Conservation (phyloP, 106 monocot genomes). For the Apostasia shenzhenica region DNA sequence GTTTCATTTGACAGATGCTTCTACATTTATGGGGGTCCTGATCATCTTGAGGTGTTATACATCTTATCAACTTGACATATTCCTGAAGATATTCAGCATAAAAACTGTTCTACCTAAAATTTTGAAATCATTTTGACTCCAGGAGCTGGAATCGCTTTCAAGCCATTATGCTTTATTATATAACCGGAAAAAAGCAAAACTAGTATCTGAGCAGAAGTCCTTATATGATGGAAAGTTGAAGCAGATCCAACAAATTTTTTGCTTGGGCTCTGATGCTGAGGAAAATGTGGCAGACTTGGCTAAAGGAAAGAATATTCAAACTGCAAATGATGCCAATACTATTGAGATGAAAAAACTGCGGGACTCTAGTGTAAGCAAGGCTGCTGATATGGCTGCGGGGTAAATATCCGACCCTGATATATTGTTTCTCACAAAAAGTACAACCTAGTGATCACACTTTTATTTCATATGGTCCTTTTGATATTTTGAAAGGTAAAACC, state of each 20-base stretch:
- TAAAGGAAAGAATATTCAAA: slow-evolving; percentile 62
- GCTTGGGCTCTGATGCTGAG: slow-evolving; percentile 38
- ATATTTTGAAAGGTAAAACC: too few species aligned
- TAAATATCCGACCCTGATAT: slow-evolving; percentile 11
- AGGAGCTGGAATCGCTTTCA: slow-evolving; percentile 90
- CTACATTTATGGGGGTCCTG: slow-evolving; percentile 95
- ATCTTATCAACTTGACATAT: not conserved
- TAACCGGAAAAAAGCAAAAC: slow-evolving; percentile 77
- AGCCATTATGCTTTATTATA: slow-evolving; percentile 75
- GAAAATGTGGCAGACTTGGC: slow-evolving; percentile 39
- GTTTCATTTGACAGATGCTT: slow-evolving; percentile 90
- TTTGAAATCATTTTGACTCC: slow-evolving; percentile 13
- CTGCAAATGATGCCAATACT: slow-evolving; percentile 16
- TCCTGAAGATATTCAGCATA: not conserved
- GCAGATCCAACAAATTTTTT: slow-evolving; percentile 64
- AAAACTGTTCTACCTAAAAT: not conserved
- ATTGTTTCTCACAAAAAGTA: not conserved
- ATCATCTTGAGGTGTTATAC: slow-evolving; percentile 66
- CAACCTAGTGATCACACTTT: too few species aligned
- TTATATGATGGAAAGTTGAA: slow-evolving; percentile 72
- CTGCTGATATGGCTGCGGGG: slow-evolving; percentile 89
- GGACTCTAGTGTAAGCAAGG: slow-evolving; percentile 74
- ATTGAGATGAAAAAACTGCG: slow-evolving; percentile 72
- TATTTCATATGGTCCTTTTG: too few species aligned
- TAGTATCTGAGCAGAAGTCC: slow-evolving; percentile 60